phyloP scores from a whole-genome alignment of 1,139 yeast genomes.

The Yarrowia galli region DNA sequence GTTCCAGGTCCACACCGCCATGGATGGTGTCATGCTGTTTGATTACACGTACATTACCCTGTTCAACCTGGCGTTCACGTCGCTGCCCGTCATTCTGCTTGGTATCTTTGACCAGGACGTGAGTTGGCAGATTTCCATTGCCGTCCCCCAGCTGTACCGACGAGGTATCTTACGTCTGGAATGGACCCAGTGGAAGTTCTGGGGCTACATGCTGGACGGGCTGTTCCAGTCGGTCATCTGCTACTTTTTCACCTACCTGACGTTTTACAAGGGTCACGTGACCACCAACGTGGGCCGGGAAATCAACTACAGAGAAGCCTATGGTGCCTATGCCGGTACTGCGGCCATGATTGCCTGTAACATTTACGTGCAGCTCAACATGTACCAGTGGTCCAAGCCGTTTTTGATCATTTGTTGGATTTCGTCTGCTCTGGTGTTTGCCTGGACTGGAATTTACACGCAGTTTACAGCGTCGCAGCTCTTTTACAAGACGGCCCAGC shows the following conservation, averaged over 20 bases:
- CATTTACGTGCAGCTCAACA: conserved; percentile 77
- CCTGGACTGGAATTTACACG: conserved; percentile 60
- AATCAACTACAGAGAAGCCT: conserved; percentile 82
- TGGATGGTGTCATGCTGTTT: conserved; percentile 90
- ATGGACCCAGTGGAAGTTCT: conserved; percentile 80
- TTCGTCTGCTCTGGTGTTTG: conserved; percentile 86
- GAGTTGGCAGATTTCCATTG: conserved; percentile 74
- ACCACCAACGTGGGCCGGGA: conserved; percentile 68
- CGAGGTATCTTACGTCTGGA: conserved; percentile 84
- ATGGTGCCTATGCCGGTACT: conserved; percentile 81
- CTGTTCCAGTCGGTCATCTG: conserved; percentile 84
- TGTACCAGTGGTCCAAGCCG: conserved; percentile 83
- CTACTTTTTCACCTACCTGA: conserved; percentile 84
- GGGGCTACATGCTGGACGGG: conserved; percentile 88
- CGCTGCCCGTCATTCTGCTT: conserved; percentile 88
- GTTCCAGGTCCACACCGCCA: conserved; percentile 86
- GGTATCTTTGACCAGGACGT: conserved; percentile 96
- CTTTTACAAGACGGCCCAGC: conserved; percentile 77
- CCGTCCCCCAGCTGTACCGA: conserved; percentile 90
- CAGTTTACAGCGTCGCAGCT: conserved; percentile 65
- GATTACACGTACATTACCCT: conserved; percentile 93
- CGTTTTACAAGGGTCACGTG: conserved; percentile 64
- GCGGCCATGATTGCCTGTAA: conserved; percentile 85
- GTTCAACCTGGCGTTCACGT: conserved; percentile 92
- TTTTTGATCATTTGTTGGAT: conserved; percentile 69